These are phyloP conservation scores for Penicillium vulpinum DNA, from an alignment of 2,329 filamentous ascomycete genomes.

Conservation along the genomic window DNA sequence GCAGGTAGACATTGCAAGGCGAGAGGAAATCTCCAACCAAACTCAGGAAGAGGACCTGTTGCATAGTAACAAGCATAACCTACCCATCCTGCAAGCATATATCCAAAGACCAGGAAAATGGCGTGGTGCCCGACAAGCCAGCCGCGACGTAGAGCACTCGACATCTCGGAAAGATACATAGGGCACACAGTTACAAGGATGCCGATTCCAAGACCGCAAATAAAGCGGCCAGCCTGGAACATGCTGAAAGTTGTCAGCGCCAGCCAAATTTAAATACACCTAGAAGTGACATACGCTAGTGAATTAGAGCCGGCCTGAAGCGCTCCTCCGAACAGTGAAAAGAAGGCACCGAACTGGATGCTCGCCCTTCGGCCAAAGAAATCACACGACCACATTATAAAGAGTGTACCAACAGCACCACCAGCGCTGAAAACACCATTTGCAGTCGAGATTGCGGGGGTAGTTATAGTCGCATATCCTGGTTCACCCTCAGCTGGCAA, in stretches of 20 bases:
- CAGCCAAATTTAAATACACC: background rate
- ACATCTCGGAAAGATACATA: constrained; percentile 49
- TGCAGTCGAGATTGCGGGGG: constrained; percentile 50
- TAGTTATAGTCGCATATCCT: constrained; percentile 50
- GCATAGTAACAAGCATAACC: constrained; percentile 50
- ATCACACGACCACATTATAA: constrained; percentile 53
- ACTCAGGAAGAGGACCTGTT: constrained; percentile 34
- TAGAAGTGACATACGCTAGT: constrained; percentile 36
- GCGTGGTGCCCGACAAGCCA: constrained; percentile 50
- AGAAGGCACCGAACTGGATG: constrained; percentile 49
- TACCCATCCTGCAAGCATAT: constrained; percentile 48
- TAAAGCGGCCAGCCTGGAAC: constrained; percentile 48
- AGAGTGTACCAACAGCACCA: constrained; percentile 49
- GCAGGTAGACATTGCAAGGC: constrained; percentile 44
- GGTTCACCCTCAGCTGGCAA: constrained; percentile 46
- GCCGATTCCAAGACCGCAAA: constrained; percentile 46
- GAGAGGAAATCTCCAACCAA: constrained; percentile 51
- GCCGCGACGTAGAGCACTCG: constrained; percentile 43
- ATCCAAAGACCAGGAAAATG: constrained; percentile 51
- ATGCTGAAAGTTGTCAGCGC: constrained; percentile 31
- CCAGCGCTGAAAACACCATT: constrained; percentile 54
- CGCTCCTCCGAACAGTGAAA: constrained; percentile 49
- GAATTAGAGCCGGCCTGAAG: constrained; percentile 50
- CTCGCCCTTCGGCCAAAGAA: constrained; percentile 47
- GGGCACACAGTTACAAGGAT: constrained; percentile 47